Base-by-base conservation (phyloP, 371 early-diverging fungal genomes). In the Mucor racemosus region DNA sequence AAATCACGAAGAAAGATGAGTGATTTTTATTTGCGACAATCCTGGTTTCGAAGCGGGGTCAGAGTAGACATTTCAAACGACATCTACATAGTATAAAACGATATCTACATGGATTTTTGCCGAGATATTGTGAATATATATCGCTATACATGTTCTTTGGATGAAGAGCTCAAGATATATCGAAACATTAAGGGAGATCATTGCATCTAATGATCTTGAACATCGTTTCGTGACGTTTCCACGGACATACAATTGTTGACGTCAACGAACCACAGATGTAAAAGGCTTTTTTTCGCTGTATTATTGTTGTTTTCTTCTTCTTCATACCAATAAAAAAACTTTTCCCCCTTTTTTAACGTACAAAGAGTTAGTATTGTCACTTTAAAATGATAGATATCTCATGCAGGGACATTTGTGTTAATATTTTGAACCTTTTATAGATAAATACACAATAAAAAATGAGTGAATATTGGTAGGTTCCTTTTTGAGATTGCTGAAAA, bases 361-460 rank as follows among this genome's bases (percentile, higher is more conserved):
- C 46, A 46, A 46, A 46, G 19, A 46, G 46, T 46, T n/a, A 46
- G 46, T 46, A 46, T 19, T 17, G 46, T 6, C 46, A 19, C 17
- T 4, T 7, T 8, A n/a, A 46, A 19, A 19, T 4, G 21, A 7
- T 19, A 10, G 19, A 19, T 46, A 3, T 46, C 19, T n/a, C 10
- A 19, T 46, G 46, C 46, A 46, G 13, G 9, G 10, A 19, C 46
- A 46, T 46, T n/a, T 19, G 9, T 46, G 17, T 19, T 46, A 19
- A 46, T 19, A 17, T 7, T 4, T 19, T 19, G 17, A 19, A 7
- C 10, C 1, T 19, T 46, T 46, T 46, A 19, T 19, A 46, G 46
- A 46, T 46, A 46, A n/a, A 46, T 46, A 46, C 21, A 46, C 46
- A 46, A 46, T 46, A 46, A 46, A 44, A 46, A 46, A 46, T 46